Evolutionary conservation across 257 asterid genomes (phyloP).

Genomic region (Catharanthus roseus): DNA sequence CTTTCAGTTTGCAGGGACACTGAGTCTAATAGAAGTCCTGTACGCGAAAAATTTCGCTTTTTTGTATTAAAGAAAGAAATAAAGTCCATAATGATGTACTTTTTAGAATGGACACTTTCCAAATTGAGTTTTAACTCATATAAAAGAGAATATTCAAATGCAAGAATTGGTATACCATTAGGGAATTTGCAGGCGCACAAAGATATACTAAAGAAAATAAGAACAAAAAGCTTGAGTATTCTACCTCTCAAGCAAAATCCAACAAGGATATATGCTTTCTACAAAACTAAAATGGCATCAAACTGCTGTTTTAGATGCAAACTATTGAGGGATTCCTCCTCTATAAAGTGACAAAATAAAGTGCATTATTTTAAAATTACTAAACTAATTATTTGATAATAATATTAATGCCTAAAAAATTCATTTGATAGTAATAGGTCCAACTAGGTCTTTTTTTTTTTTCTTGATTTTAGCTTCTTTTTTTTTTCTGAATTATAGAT

Average conservation of each 20-base stretch:
- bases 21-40: no score
- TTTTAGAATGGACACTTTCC: neutral
- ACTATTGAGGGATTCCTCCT: slow-evolving; percentile 4
- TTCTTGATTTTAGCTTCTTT: no score
- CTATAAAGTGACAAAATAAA: slow-evolving; percentile 14
- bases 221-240: neutral
- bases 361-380: neutral
- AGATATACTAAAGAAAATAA: neutral
- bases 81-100: neutral
- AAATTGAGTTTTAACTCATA: neutral
- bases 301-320: neutral
- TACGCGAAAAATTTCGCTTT: no score
- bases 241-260: neutral
- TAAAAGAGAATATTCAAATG: neutral
- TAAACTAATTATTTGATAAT: neutral
- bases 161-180: neutral
- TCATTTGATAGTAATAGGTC: neutral
- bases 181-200: neutral
- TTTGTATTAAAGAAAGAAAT: no score
- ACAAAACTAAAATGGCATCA: neutral
- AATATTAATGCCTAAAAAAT: no score
- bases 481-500: no score
- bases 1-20: no score
- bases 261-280: neutral
- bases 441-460: neutral